phyloP scores from a whole-genome alignment of 2,329 filamentous ascomycete species.

The Verticillium dahliae region DNA sequence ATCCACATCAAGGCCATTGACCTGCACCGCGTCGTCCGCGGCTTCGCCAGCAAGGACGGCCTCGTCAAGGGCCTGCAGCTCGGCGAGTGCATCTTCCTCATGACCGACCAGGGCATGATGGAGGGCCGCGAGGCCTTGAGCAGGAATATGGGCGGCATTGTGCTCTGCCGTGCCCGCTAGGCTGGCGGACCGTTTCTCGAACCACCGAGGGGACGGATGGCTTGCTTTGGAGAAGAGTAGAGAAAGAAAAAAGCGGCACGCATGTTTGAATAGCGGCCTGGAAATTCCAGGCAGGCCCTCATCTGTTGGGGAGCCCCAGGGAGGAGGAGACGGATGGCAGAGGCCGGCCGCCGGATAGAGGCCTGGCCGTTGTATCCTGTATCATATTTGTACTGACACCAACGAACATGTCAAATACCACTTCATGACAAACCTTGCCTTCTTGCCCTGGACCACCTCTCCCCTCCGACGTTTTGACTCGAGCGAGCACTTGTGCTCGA shows the following conservation, averaged over 20 bases:
- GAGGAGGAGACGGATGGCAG: not conserved
- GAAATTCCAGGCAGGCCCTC: not conserved
- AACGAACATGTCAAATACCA: not conserved
- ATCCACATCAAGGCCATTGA: conserved; percentile 59
- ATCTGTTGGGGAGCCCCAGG: not conserved
- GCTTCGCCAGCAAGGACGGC: conserved; percentile 58
- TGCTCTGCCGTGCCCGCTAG: conserved; percentile 63
- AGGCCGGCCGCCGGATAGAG: not conserved
- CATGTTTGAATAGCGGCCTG: not conserved
- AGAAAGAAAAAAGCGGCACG: not conserved
- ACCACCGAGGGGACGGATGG: too few relatives aligned
- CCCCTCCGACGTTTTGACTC: not conserved
- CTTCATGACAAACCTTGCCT: not conserved
- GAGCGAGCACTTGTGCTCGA: not conserved
- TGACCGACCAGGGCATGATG: conserved; percentile 69
- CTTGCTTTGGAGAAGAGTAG: too few relatives aligned
- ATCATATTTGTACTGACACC: conserved; percentile 2
- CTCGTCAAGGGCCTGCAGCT: conserved; percentile 68
- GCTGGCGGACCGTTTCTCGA: too few relatives aligned
- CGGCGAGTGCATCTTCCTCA: conserved; percentile 77
- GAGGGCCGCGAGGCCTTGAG: conserved; percentile 79
- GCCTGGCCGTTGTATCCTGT: not conserved
- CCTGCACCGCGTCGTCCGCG: conserved; percentile 60
- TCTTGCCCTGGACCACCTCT: not conserved
- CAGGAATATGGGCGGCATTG: conserved; percentile 71